Evolutionary conservation across 768 basidiomycete species (phyloP).

Genomic region (Termitomyces sp.): DNA sequence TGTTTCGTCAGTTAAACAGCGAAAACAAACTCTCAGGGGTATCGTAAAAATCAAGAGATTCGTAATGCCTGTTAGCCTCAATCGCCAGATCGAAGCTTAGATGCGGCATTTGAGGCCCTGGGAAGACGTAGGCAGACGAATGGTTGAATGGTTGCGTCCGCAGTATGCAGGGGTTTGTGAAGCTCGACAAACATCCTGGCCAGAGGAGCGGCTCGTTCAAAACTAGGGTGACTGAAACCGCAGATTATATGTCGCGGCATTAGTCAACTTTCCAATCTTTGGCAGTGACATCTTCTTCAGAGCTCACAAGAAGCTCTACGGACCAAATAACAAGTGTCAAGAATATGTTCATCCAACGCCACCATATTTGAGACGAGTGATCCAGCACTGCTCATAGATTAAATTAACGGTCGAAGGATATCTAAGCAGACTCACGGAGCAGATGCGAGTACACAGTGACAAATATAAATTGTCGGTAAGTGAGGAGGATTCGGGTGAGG

Average conservation of each 20-base stretch:
- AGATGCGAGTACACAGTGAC: constrained; percentile 86
- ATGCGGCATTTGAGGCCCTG: background rate
- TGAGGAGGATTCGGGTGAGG: constrained; percentile 67
- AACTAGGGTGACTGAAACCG: background rate
- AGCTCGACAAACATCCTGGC: background rate
- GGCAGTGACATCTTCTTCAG: constrained; percentile 59
- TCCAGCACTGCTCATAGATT: constrained; percentile 58
- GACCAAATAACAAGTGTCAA: constrained; percentile 83
- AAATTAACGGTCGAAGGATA: background rate
- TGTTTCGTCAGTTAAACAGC: constrained; percentile 31
- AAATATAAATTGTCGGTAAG: constrained; percentile 81
- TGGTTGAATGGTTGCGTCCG: background rate
- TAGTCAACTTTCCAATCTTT: constrained; percentile 81
- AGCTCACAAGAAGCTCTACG: constrained; percentile 73
- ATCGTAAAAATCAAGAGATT: constrained; percentile 30
- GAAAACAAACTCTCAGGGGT: constrained; percentile 19
- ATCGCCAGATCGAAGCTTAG: background rate
- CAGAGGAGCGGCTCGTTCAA: background rate
- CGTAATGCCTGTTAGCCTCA: background rate
- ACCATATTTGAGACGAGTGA: constrained; percentile 89
- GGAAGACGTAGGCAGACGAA: no score
- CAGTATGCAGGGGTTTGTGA: background rate
- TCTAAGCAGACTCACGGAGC: constrained; percentile 52
- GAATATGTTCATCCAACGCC: constrained; percentile 89
- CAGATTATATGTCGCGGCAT: constrained; percentile 6